Base-by-base conservation (phyloP, 2,329 filamentous ascomycete species). In the Pezicula radicicola region DNA sequence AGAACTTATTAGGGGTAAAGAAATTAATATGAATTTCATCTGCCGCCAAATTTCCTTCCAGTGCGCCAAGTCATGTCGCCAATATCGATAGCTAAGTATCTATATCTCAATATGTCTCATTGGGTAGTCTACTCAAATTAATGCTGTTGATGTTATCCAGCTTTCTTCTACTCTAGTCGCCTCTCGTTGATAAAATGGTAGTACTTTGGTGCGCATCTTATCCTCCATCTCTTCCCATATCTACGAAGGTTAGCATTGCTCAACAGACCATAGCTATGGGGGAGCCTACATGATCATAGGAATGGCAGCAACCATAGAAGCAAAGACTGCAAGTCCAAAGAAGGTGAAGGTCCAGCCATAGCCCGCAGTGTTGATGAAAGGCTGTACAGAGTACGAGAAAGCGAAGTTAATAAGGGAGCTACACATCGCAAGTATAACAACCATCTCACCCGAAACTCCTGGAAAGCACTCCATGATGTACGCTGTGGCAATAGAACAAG, bases 371-470 rank as follows among this genome's bases (percentile, higher is more conserved):
- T 71, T 60, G 49, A 72, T 68, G 41, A 72, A 71, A 13, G 68
- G 66, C 55, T 72, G 69, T 21, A 72, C 67, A 2, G 68, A 68
- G 48, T 69, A 72, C 1, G 66, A 69, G 30, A 70, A 69, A 19
- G 67, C 68, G 39, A 71, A 71, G 35, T 58, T 60, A 21, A 60
- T 53, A 18, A 55, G 25, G 12, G 53, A 56, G 33, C 54, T 68
- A 53, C 67, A 70, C 46, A 70, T 68, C 6, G 68, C 68, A 2
- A 70, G 60, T 6, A 71, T 65, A 15, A 70, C 64, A 6, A 70
- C 68, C 1, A 70, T 63, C 52, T 70, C 68, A 27, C 69, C 67
- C 2, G 68, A 68, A 18, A 71, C 65, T 64, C 63, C 65, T 9
- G 28, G 28, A 12, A 30, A 30, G 28, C 28, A 71, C 48, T 73